phyloP scores from a whole-genome alignment of 140 eudicot species.

The Senecio squalidus region DNA sequence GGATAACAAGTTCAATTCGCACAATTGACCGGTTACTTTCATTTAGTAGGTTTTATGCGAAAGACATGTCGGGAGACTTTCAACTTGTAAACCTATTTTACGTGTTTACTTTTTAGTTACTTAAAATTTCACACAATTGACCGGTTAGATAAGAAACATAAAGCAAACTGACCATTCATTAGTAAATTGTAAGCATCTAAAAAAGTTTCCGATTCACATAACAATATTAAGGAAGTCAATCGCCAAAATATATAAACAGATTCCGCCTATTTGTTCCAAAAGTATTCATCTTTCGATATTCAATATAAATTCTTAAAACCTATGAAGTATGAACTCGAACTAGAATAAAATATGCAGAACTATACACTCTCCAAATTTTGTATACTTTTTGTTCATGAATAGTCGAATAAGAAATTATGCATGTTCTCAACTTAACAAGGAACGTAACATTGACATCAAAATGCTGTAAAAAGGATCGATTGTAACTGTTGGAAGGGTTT shows the following conservation, averaged over 20 bases:
- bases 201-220: too few relatives aligned
- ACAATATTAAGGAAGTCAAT: not conserved
- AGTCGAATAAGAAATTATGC: slow-evolving; percentile 15
- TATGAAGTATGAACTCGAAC: slow-evolving; percentile 7
- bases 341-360: slow-evolving; percentile 23
- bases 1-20: too few relatives aligned
- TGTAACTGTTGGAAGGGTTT: not conserved
- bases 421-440: slow-evolving; percentile 13
- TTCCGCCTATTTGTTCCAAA: not conserved
- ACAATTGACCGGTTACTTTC: too few relatives aligned
- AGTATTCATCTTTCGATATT: slow-evolving; percentile 5
- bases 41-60: too few relatives aligned
- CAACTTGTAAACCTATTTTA: too few relatives aligned
- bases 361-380: slow-evolving; percentile 20
- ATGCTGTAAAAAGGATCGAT: not conserved
- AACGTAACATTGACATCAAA: not conserved
- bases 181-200: too few relatives aligned
- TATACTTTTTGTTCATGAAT: slow-evolving; percentile 11
- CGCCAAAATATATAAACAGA: slow-evolving; percentile 4
- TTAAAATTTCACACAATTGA: too few relatives aligned
- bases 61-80: too few relatives aligned
- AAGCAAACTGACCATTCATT: too few relatives aligned
- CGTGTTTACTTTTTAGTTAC: too few relatives aligned
- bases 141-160: too few relatives aligned
- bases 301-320: not conserved